These are phyloP conservation scores for Desmodesmus armatus DNA, from an alignment of 139 green algal genomes.

Conservation along the genomic window DNA sequence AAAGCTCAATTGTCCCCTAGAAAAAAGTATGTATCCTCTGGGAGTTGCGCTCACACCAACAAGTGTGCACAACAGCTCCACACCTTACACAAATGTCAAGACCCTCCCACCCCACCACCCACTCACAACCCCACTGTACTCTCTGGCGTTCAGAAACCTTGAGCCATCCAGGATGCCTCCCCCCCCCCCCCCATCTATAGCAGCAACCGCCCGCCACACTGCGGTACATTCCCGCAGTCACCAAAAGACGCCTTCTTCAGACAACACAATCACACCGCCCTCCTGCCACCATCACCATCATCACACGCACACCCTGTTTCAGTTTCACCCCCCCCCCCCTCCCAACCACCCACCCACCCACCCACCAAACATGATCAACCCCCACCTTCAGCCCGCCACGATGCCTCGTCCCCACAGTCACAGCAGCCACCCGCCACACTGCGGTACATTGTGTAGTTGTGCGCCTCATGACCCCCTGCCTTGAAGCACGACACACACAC, in stretches of 20 bases:
- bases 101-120: too few species aligned
- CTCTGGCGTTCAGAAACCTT: constrained; percentile 23
- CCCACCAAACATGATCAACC: not conserved
- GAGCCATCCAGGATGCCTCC: constrained; percentile 58
- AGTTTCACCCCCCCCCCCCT: too few species aligned
- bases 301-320: too few species aligned
- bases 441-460: constrained; percentile 77
- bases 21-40: too few species aligned
- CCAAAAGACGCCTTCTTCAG: too few species aligned
- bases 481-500: constrained; percentile 76
- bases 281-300: not conserved
- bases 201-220: constrained; percentile 70
- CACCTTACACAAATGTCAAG: too few species aligned
- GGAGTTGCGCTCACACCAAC: too few species aligned
- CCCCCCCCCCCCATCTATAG: constrained; percentile 84
- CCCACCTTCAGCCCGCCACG: constrained; percentile 60
- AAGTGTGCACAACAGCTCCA: too few species aligned
- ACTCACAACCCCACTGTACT: too few species aligned
- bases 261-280: not conserved
- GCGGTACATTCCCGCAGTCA: constrained; percentile 72
- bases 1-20: too few species aligned
- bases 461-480: constrained; percentile 65
- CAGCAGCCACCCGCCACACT: constrained; percentile 71
- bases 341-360: too few species aligned
- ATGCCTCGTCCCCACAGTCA: constrained; percentile 76